Percentiles rank a stretch among this genome's conserved stretches.
phyloP scores from a whole-genome alignment of 352 stramenopile species.

The Pythium aquatile region DNA sequence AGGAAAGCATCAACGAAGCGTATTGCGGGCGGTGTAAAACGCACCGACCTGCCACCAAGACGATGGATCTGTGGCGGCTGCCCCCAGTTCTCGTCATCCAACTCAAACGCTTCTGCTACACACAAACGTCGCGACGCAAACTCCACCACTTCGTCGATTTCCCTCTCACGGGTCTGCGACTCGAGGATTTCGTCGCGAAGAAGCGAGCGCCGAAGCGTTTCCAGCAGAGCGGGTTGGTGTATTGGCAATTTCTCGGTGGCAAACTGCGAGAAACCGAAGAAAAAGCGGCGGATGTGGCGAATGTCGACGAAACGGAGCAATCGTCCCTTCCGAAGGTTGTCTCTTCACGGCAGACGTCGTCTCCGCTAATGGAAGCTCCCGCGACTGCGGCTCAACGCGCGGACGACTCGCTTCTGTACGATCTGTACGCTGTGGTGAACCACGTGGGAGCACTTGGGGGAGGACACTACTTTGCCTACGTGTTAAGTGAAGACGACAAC shows the following conservation, averaged over 20 bases:
- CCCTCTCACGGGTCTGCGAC: slow-evolving; percentile 90
- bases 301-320: background rate
- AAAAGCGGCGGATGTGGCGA: background rate
- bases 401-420: slow-evolving; percentile 84
- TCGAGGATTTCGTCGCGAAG: slow-evolving; percentile 79
- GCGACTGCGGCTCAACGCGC: slow-evolving; percentile 53
- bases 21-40: slow-evolving; percentile 87
- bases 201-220: slow-evolving; percentile 44
- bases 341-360: background rate
- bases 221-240: slow-evolving; percentile 52
- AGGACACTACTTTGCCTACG: slow-evolving; percentile 95
- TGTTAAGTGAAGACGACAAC: slow-evolving; percentile 76
- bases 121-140: slow-evolving; percentile 91
- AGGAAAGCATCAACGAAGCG: slow-evolving; percentile 77
- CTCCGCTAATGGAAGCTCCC: slow-evolving; percentile 51
- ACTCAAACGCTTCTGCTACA: slow-evolving; percentile 99
- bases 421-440: slow-evolving; percentile 98
- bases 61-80: slow-evolving; percentile 97
- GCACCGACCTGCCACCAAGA: slow-evolving; percentile 92
- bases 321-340: background rate
- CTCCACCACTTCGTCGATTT: slow-evolving; percentile 96
- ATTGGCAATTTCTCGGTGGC: slow-evolving; percentile 77
- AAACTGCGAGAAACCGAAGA: slow-evolving; percentile 41
- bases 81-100: slow-evolving; percentile 98
- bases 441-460: slow-evolving; percentile 94